Evolutionary conservation across 139 green algal genomes (phyloP).

Genomic region (Tetraselmis chui): DNA sequence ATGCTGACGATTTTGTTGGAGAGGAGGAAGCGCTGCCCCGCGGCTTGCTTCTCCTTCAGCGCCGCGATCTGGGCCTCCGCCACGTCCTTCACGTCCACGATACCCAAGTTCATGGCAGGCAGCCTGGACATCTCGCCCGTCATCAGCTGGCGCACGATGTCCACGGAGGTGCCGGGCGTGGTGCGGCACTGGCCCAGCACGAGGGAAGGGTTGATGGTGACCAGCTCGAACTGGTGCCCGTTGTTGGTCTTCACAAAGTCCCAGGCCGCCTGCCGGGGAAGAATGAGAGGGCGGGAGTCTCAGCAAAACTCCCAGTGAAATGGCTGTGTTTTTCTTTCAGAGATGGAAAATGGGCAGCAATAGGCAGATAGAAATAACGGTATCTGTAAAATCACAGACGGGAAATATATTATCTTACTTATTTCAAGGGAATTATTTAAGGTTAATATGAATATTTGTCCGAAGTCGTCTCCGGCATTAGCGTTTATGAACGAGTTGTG

Average conservation of each 20-base stretch:
- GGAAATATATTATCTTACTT: too few species aligned
- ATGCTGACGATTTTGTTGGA: not conserved
- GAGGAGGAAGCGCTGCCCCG: not conserved
- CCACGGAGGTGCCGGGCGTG: not conserved
- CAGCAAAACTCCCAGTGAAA: too few species aligned
- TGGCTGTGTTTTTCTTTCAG: too few species aligned
- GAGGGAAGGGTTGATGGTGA: not conserved
- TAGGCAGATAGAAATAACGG: too few species aligned
- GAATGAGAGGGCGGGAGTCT: too few species aligned
- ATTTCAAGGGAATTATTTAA: too few species aligned
- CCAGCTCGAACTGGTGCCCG: not conserved
- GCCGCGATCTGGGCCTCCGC: not conserved
- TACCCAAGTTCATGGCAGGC: not conserved
- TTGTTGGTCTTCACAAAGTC: not conserved
- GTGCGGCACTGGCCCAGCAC: not conserved
- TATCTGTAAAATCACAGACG: too few species aligned
- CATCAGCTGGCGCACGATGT: not conserved
- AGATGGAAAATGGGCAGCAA: too few species aligned
- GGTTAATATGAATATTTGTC: too few species aligned
- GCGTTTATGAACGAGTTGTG: too few species aligned
- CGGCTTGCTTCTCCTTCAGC: not conserved
- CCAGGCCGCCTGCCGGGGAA: not conserved
- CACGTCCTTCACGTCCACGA: not conserved
- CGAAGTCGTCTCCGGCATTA: too few species aligned
- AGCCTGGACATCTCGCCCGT: not conserved